These are phyloP conservation scores for Stephanocyclus meneghinianus DNA, from an alignment of 352 stramenopile species.

Conservation along the genomic window DNA sequence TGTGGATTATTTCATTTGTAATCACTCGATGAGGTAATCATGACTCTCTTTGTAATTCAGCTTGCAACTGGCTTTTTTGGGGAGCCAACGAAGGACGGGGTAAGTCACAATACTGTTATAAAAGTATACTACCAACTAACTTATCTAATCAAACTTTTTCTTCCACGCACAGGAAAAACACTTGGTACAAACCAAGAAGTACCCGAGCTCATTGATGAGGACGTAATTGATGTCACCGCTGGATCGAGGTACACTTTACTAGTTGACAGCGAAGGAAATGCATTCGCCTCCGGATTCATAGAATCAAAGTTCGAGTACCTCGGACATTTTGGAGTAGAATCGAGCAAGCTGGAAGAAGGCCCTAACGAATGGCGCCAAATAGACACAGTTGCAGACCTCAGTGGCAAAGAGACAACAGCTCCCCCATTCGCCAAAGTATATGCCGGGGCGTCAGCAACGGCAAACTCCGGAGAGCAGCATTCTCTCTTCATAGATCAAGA, in stretches of 20 bases:
- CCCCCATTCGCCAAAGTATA: conserved; percentile 26
- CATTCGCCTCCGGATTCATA: conserved; percentile 24
- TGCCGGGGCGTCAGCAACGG: conserved; percentile 23
- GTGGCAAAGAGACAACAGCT: conserved; percentile 7
- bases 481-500: conserved; percentile 43
- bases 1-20: no score
- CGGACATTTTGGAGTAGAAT: conserved; percentile 34
- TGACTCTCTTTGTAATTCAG: not conserved
- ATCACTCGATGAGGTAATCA: not conserved
- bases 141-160: not conserved
- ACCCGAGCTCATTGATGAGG: conserved; percentile 26
- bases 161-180: not conserved
- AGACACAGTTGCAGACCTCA: conserved; percentile 18
- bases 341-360: conserved; percentile 17
- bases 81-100: conserved; percentile 10
- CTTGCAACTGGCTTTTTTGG: conserved; percentile 8
- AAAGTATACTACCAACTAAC: not conserved
- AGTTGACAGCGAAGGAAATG: conserved; percentile 23
- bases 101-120: not conserved
- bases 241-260: conserved; percentile 40
- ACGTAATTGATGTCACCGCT: conserved; percentile 29
- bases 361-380: conserved; percentile 25
- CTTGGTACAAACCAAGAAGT: conserved; percentile 7
- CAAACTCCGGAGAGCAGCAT: conserved; percentile 27
- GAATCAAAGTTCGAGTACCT: conserved; percentile 24